Evolutionary conservation across 345 rosid species (phyloP).

Genomic region (Nephelium lappaceum): DNA sequence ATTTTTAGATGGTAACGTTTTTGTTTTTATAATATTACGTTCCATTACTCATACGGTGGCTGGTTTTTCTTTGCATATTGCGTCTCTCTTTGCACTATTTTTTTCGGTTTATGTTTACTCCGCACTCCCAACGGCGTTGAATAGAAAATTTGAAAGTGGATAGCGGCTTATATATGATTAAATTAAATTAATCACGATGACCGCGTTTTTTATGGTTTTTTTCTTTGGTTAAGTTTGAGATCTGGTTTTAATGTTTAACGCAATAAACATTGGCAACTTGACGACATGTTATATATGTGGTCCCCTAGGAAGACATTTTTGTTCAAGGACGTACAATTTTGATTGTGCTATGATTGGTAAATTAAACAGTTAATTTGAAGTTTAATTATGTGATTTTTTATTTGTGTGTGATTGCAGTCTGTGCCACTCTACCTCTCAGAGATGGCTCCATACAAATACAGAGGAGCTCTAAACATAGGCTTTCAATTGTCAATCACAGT

Average conservation of each 20-base stretch:
- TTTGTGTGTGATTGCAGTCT: constrained; percentile 51
- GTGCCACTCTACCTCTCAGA: constrained; percentile 97
- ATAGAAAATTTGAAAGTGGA: constrained; percentile 19
- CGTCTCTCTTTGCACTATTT: not conserved
- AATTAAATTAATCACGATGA: not conserved
- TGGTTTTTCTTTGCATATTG: constrained; percentile 21
- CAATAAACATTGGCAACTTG: constrained; percentile 19
- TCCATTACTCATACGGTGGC: not conserved
- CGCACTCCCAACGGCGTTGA: constrained; percentile 31
- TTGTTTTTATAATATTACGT: not conserved
- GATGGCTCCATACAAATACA: constrained; percentile 96
- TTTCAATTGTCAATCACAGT: constrained; percentile 91
- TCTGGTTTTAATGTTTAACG: not conserved
- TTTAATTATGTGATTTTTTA: not conserved
- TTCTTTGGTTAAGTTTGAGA: not conserved
- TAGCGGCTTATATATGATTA: not conserved
- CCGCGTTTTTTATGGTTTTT: constrained; percentile 11
- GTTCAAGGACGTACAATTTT: not conserved
- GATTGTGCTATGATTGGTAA: not conserved
- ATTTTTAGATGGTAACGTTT: not conserved
- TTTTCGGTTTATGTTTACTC: constrained; percentile 16
- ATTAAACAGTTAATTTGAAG: not conserved
- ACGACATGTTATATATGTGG: constrained; percentile 20
- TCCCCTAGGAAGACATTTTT: constrained; percentile 16
- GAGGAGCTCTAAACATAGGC: constrained; percentile 91